phyloP scores from a whole-genome alignment of 176 grass and related monocot genomes.

The Paspalum vaginatum region DNA sequence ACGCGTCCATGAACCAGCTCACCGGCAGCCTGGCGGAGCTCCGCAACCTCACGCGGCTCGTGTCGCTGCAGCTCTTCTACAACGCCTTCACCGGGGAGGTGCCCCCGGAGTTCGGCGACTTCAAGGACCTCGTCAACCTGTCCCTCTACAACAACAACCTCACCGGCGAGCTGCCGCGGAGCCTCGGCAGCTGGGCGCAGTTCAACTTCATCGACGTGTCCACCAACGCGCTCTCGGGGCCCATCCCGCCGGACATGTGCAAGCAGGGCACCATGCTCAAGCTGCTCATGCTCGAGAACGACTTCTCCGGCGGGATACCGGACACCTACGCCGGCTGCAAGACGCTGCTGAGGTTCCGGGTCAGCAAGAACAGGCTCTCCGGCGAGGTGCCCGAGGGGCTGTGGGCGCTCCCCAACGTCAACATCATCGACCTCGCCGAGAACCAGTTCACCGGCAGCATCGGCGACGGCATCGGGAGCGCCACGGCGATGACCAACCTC shows the following conservation, averaged over 20 bases:
- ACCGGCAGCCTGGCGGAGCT: constrained; percentile 69
- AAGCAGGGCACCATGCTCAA: constrained; percentile 61
- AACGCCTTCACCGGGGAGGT: constrained; percentile 71
- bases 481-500: constrained; percentile 49
- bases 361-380: constrained; percentile 70
- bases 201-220: constrained; percentile 95
- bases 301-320: constrained; percentile 73
- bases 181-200: constrained; percentile 65
- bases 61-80: constrained; percentile 76
- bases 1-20: constrained; percentile 68
- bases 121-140: constrained; percentile 78
- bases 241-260: constrained; percentile 92
- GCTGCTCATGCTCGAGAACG: constrained; percentile 86
- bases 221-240: constrained; percentile 63
- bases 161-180: constrained; percentile 66
- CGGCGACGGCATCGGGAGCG: constrained; percentile 44
- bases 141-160: constrained; percentile 78
- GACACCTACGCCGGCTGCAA: constrained; percentile 62
- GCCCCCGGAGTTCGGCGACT: constrained; percentile 67
- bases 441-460: constrained; percentile 71
- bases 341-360: constrained; percentile 59
- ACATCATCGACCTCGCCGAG: constrained; percentile 56
- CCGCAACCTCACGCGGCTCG: constrained; percentile 48
- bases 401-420: constrained; percentile 63
- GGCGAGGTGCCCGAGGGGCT: constrained; percentile 74